These are phyloP conservation scores for Penicilliopsis zonata DNA, from an alignment of 495 filamentous ascomycete genomes.

Conservation along the genomic window DNA sequence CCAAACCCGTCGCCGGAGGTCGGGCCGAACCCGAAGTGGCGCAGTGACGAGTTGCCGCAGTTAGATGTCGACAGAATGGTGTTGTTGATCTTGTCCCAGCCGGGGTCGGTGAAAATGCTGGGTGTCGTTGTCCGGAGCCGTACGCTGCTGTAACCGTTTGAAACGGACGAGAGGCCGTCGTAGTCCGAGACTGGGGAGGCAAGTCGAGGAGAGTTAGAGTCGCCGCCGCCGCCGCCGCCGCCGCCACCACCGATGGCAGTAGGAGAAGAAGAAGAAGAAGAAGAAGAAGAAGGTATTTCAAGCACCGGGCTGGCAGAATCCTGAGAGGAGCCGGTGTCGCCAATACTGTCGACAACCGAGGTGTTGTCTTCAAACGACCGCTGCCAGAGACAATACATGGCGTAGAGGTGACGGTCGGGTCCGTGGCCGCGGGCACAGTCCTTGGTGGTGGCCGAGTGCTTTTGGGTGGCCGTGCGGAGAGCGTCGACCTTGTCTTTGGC, in stretches of 20 bases:
- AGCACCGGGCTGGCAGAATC: slow-evolving; percentile 38
- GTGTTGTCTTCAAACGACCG: slow-evolving; percentile 63
- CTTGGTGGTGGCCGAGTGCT: slow-evolving; percentile 67
- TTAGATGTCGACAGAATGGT: slow-evolving; percentile 96
- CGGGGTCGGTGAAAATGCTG: slow-evolving; percentile 71
- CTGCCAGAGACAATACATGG: slow-evolving; percentile 92
- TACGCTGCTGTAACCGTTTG: slow-evolving; percentile 16
- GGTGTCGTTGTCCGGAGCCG: slow-evolving; percentile 42
- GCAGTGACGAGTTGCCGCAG: slow-evolving; percentile 93
- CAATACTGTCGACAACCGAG: slow-evolving; percentile 35
- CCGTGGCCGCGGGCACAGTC: slow-evolving; percentile 86
- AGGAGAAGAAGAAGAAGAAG: too few relatives aligned
- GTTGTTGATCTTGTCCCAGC: slow-evolving; percentile 91
- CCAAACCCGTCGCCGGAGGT: slow-evolving; percentile 92
- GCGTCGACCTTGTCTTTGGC: slow-evolving; percentile 72
- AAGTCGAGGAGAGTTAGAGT: slow-evolving; percentile 41
- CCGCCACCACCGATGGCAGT: too few relatives aligned
- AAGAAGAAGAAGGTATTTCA: too few relatives aligned
- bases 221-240: slow-evolving; percentile 33
- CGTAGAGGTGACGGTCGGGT: slow-evolving; percentile 90
- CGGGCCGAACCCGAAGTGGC: slow-evolving; percentile 94
- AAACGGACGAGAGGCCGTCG: slow-evolving; percentile 23
- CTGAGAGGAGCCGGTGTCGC: slow-evolving; percentile 47
- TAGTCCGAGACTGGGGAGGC: slow-evolving; percentile 37
- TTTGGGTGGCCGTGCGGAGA: slow-evolving; percentile 69